Percentiles rank a stretch among this genome's conserved stretches.
phyloP scores from a whole-genome alignment of 2,329 filamentous ascomycete species.

The Chalaropsis ovoidea region DNA sequence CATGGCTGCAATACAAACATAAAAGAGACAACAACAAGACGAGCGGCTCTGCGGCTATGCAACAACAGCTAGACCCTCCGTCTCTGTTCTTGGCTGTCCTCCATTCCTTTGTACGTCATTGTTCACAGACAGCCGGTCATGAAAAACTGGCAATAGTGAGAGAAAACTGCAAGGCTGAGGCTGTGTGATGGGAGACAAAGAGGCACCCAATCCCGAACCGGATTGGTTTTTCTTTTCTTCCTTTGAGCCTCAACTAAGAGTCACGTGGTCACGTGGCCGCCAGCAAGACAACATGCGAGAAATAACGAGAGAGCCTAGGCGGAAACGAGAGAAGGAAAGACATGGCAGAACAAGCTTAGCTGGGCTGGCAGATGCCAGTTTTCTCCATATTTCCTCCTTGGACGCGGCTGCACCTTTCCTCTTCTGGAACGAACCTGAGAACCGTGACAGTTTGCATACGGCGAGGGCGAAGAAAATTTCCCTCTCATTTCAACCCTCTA shows the following conservation, averaged over 20 bases:
- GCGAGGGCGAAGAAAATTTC: neutral
- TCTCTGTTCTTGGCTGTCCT: neutral
- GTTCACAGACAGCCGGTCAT: neutral
- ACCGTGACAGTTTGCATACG: neutral
- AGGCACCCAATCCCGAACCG: neutral
- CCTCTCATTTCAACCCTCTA: neutral
- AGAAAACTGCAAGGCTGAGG: constrained; percentile 5
- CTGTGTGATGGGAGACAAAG: neutral
- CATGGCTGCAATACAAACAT: neutral
- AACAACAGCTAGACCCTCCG: neutral
- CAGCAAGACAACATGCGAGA: neutral
- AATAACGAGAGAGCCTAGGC: neutral
- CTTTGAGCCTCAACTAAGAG: neutral
- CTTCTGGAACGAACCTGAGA: neutral
- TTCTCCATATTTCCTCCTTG: neutral
- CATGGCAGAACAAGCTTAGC: neutral
- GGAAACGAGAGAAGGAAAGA: too few relatives aligned
- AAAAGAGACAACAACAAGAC: neutral
- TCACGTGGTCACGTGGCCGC: neutral
- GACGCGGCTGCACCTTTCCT: neutral
- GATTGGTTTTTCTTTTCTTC: neutral
- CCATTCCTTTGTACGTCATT: neutral
- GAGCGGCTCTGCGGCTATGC: constrained; percentile 17
- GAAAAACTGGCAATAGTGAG: neutral
- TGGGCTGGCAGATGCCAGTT: neutral